phyloP scores from a whole-genome alignment of 1,139 yeast genomes.

The Spencermartinsiella ligniputridi region DNA sequence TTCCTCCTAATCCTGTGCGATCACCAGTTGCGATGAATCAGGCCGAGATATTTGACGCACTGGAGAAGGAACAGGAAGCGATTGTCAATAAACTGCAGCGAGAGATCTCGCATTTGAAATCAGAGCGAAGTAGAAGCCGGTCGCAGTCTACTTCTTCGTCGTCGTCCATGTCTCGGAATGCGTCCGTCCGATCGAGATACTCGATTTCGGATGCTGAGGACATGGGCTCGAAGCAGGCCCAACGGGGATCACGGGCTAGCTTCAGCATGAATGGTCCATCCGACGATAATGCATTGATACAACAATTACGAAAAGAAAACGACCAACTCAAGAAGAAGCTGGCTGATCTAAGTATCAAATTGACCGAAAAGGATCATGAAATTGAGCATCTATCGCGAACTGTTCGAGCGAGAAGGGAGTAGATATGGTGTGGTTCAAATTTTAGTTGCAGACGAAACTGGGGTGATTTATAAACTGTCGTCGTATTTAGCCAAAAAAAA shows the following conservation, averaged over 20 bases:
- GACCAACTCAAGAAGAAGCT: slow-evolving; percentile 31
- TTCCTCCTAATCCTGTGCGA: slow-evolving; percentile 1
- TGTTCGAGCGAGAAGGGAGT: background rate
- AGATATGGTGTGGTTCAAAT: too few species aligned
- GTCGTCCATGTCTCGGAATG: slow-evolving; percentile 29
- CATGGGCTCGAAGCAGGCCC: slow-evolving; percentile 13
- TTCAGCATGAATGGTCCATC: slow-evolving; percentile 14
- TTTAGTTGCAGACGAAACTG: too few species aligned
- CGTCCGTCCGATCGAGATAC: slow-evolving; percentile 27
- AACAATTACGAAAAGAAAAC: slow-evolving; percentile 30
- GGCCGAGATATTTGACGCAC: slow-evolving; percentile 28
- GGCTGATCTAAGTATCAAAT: slow-evolving; percentile 30
- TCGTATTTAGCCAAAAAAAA: too few species aligned
- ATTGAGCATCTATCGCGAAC: slow-evolving; percentile 23
- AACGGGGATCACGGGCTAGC: slow-evolving; percentile 19
- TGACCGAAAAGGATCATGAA: slow-evolving; percentile 31
- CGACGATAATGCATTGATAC: slow-evolving; percentile 21
- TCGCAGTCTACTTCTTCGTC: slow-evolving; percentile 31
- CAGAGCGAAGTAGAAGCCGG: slow-evolving; percentile 29
- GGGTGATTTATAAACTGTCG: too few species aligned
- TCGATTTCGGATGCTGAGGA: slow-evolving; percentile 28
- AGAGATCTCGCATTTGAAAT: slow-evolving; percentile 30
- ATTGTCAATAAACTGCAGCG: slow-evolving; percentile 36
- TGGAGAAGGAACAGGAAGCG: slow-evolving; percentile 37
- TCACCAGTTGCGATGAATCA: slow-evolving; percentile 9